A percentile compares a stretch with the other conserved stretches of the same genome.
Evolutionary conservation across 805 yeast species (phyloP).

Genomic region (Saccharomycopsis guyanensis): DNA sequence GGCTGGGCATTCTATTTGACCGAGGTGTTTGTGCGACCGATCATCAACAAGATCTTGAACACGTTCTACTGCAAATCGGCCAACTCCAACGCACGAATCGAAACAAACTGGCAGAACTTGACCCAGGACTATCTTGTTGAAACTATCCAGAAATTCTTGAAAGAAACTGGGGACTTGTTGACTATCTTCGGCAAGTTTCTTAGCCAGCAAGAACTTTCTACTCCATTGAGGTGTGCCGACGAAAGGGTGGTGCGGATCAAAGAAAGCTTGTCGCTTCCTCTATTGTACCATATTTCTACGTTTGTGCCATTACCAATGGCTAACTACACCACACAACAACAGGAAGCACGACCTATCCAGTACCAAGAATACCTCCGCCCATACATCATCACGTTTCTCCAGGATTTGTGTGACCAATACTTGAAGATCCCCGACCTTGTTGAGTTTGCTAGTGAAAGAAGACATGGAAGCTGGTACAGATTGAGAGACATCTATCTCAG

Average conservation of each 20-base stretch:
- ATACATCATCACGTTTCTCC: constrained; percentile 12
- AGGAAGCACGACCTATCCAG: constrained; percentile 4
- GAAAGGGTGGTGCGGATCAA: constrained; percentile 19
- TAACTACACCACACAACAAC: constrained; percentile 12
- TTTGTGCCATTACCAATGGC: constrained; percentile 16
- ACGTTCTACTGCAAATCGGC: constrained; percentile 7
- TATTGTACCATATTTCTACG: constrained; percentile 17
- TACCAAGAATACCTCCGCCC: constrained; percentile 14
- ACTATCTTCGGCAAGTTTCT: constrained; percentile 18
- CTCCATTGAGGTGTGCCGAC: constrained; percentile 19
- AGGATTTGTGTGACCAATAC: constrained; percentile 17
- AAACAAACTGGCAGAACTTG: constrained; percentile 11
- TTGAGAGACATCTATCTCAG: constrained; percentile 19
- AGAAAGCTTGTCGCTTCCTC: constrained; percentile 18
- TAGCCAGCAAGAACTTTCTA: constrained; percentile 16
- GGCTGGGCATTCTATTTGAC: constrained; percentile 21
- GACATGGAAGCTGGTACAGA: constrained; percentile 21
- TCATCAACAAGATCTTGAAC: constrained; percentile 18
- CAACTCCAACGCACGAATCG: neutral
- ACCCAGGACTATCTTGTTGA: constrained; percentile 14
- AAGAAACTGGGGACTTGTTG: constrained; percentile 19
- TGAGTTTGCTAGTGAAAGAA: constrained; percentile 19
- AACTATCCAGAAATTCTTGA: constrained; percentile 13
- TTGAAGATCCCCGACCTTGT: constrained; percentile 14
- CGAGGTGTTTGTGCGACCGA: constrained; percentile 19